Percentiles rank a stretch among this genome's conserved stretches.
phyloP scores from a whole-genome alignment of 306 rosid species.

The Rosa lucieae region DNA sequence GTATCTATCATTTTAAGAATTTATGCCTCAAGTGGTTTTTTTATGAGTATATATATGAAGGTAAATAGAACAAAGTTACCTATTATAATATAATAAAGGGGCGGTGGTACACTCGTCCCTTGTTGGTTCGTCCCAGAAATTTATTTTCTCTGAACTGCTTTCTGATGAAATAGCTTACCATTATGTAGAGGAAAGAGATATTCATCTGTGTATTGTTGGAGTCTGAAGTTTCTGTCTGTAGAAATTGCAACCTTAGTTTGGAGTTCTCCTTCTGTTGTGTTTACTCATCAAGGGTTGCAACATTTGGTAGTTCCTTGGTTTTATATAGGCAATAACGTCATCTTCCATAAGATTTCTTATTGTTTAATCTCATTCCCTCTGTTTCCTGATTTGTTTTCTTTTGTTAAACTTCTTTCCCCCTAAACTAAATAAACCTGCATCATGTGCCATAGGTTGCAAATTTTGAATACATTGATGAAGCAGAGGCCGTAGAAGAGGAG shows the following conservation, averaged over 20 bases:
- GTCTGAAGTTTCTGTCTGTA: neutral
- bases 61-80: neutral
- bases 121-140: too few relatives aligned
- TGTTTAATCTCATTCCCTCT: constrained; percentile 1
- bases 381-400: constrained; percentile 9
- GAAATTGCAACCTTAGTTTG: neutral
- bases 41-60: neutral
- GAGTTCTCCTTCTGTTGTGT: neutral
- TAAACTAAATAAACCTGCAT: constrained; percentile 9
- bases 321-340: neutral
- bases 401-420: neutral
- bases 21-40: neutral
- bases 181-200: neutral
- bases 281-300: neutral
- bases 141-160: neutral
- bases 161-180: neutral
- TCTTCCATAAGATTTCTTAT: neutral
- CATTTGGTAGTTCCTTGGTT: neutral
- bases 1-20: constrained; percentile 3
- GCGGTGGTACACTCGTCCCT: too few relatives aligned
- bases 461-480: constrained; percentile 91
- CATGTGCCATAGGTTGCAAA: constrained; percentile 78
- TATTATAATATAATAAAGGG: neutral
- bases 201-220: neutral
- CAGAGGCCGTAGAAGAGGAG: constrained; percentile 75